These are phyloP conservation scores for Rhizopogon sp. DNA, from an alignment of 768 basidiomycete genomes.

Conservation along the genomic window DNA sequence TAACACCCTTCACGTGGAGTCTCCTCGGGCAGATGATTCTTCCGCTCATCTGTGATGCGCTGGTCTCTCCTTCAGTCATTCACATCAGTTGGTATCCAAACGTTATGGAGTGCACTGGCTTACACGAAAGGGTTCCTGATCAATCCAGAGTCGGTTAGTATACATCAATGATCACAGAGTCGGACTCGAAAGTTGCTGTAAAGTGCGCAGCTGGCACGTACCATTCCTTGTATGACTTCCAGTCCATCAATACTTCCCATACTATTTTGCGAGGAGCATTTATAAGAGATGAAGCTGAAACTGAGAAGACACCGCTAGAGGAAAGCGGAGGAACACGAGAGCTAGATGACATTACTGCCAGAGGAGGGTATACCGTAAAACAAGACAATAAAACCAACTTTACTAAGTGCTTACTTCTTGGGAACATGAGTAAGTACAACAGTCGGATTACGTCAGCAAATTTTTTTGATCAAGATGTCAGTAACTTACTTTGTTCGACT, in stretches of 20 bases:
- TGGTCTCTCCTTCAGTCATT: slow-evolving; percentile 40
- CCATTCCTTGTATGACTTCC: slow-evolving; percentile 61
- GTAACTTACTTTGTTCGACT: too few species aligned
- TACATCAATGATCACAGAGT: neutral
- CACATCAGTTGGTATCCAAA: slow-evolving; percentile 1
- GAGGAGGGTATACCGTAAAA: neutral
- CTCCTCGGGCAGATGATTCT: slow-evolving; percentile 36
- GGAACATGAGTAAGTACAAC: too few species aligned
- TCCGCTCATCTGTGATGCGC: slow-evolving; percentile 37
- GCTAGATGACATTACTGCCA: neutral
- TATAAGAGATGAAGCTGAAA: slow-evolving; percentile 44
- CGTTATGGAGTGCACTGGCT: slow-evolving; percentile 12
- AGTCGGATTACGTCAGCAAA: neutral
- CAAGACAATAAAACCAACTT: too few species aligned
- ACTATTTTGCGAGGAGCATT: slow-evolving; percentile 58
- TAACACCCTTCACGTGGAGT: slow-evolving; percentile 43
- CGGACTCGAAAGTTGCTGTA: neutral
- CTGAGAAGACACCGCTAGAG: slow-evolving; percentile 41
- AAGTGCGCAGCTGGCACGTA: slow-evolving; percentile 15
- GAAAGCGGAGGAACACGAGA: slow-evolving; percentile 34
- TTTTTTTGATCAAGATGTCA: neutral
- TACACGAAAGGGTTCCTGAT: slow-evolving; percentile 67
- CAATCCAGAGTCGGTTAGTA: neutral
- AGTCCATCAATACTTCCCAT: slow-evolving; percentile 59
- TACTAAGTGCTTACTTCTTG: too few species aligned